These are phyloP conservation scores for Suillus subluteus DNA, from an alignment of 768 basidiomycete genomes.

Conservation along the genomic window DNA sequence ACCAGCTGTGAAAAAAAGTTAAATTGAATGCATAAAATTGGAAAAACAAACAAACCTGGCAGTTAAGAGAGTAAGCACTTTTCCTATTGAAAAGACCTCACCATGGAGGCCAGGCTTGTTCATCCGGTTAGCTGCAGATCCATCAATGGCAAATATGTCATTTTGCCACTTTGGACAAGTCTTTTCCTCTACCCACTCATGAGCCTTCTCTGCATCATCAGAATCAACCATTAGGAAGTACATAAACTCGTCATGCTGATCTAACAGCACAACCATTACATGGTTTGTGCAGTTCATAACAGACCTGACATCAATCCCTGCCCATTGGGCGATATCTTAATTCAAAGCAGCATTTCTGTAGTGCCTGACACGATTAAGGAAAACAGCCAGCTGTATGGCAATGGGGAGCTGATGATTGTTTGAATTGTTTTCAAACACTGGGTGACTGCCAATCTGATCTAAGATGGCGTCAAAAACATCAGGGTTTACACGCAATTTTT, in stretches of 20 bases:
- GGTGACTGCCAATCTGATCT: slow-evolving; percentile 23
- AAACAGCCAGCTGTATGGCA: slow-evolving; percentile 8
- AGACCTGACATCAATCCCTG: neutral
- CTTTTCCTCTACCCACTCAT: neutral
- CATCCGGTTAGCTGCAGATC: slow-evolving; percentile 19
- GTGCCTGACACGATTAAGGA: slow-evolving; percentile 9
- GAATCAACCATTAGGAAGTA: slow-evolving; percentile 10
- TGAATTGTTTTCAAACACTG: slow-evolving; percentile 30
- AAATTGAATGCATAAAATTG: slow-evolving; percentile 13
- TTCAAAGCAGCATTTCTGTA: slow-evolving; percentile 13
- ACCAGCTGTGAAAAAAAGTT: slow-evolving; percentile 12
- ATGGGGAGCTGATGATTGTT: slow-evolving; percentile 7
- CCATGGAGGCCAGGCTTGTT: slow-evolving; percentile 18
- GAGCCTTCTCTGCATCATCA: slow-evolving; percentile 6
- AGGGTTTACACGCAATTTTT: slow-evolving; percentile 30
- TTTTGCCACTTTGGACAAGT: slow-evolving; percentile 10
- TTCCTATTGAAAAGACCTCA: slow-evolving; percentile 25
- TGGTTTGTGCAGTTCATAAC: slow-evolving; percentile 22
- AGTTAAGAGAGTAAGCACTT: slow-evolving; percentile 20
- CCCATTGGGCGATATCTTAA: slow-evolving; percentile 18
- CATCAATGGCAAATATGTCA: slow-evolving; percentile 14
- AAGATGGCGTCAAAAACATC: slow-evolving; percentile 28
- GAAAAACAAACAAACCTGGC: slow-evolving; percentile 1
- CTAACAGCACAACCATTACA: slow-evolving; percentile 16
- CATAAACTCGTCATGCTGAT: slow-evolving; percentile 16